Conservation (phyloP, 2,329 filamentous ascomycete species). For the Pestalotiopsis sp. region DNA sequence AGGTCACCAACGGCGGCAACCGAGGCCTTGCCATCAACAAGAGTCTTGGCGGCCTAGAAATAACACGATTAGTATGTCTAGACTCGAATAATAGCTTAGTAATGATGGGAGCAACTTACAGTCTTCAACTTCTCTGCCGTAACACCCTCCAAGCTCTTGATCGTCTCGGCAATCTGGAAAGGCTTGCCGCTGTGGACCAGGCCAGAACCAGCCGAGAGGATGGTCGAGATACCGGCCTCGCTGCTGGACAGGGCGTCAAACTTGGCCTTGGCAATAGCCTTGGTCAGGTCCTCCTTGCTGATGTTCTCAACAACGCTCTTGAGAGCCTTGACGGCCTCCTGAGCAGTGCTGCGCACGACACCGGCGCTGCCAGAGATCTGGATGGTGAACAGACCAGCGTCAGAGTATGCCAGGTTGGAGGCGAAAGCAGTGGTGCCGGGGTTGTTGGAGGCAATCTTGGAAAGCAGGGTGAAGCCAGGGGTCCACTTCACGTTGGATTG, state of each 20-base stretch:
- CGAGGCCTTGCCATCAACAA: conserved; percentile 86
- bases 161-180: conserved; percentile 80
- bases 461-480: conserved; percentile 85
- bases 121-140: conserved; percentile 82
- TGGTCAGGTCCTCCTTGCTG: conserved; percentile 82
- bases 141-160: conserved; percentile 78
- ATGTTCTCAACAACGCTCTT: conserved; percentile 79
- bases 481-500: conserved; percentile 95
- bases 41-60: conserved; percentile 77
- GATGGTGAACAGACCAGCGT: conserved; percentile 87
- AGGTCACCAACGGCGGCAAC: conserved; percentile 91
- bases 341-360: conserved; percentile 73
- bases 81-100: conserved; percentile 7
- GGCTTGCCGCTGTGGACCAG: conserved; percentile 80
- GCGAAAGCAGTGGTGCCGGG: conserved; percentile 71
- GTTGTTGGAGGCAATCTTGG: conserved; percentile 72
- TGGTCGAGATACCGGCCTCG: conserved; percentile 74
- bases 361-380: conserved; percentile 75
- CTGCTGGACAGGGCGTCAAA: conserved; percentile 85
- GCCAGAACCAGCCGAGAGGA: conserved; percentile 83
- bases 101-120: conserved; percentile 56
- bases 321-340: conserved; percentile 77
- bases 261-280: conserved; percentile 91
- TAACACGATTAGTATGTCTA: conserved; percentile 28
- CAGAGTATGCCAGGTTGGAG: conserved; percentile 83